A percentile compares a stretch with the other conserved stretches of the same genome.
phyloP scores from a whole-genome alignment of 2,329 filamentous ascomycete species.

The Myrmaecium sp. region DNA sequence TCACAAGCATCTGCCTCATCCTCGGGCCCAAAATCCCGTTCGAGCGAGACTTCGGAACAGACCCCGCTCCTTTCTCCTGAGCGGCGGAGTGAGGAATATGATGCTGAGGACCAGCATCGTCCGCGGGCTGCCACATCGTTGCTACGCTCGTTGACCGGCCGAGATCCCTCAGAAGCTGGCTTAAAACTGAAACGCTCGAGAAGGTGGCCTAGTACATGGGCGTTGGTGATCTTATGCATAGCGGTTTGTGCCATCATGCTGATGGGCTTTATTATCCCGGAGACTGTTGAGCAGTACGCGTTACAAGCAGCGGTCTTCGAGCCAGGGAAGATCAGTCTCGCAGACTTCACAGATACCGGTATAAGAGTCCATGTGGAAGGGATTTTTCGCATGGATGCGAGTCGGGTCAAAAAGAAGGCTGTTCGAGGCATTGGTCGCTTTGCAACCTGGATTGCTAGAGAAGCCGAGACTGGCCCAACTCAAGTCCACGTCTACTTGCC shows the following conservation, averaged over 20 bases:
- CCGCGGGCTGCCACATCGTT: constrained; percentile 19
- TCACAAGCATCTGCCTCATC: no score
- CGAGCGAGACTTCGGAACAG: constrained; percentile 19
- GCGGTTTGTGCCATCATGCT: constrained; percentile 52
- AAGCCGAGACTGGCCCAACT: constrained; percentile 58
- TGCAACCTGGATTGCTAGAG: constrained; percentile 62
- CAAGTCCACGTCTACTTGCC: constrained; percentile 64
- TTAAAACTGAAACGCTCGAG: constrained; percentile 19
- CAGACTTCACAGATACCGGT: constrained; percentile 65
- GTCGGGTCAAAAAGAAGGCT: constrained; percentile 51
- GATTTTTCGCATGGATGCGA: constrained; percentile 64
- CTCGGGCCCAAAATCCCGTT: no score
- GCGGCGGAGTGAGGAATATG: constrained; percentile 10
- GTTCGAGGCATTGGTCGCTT: constrained; percentile 61
- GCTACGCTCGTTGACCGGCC: constrained; percentile 16
- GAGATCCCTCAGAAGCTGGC: constrained; percentile 4
- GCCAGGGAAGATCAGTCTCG: constrained; percentile 68
- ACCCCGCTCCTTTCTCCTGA: constrained; percentile 22
- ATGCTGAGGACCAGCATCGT: constrained; percentile 6
- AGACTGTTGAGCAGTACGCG: constrained; percentile 69
- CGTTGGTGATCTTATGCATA: constrained; percentile 48
- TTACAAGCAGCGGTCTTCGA: constrained; percentile 68
- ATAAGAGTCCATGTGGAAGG: constrained; percentile 67
- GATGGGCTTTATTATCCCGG: constrained; percentile 65
- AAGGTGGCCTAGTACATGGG: constrained; percentile 65